A percentile compares a stretch with the other conserved stretches of the same genome.
Evolutionary conservation across 345 rosid genomes (phyloP).

Genomic region (Lenwebbia sp.): DNA sequence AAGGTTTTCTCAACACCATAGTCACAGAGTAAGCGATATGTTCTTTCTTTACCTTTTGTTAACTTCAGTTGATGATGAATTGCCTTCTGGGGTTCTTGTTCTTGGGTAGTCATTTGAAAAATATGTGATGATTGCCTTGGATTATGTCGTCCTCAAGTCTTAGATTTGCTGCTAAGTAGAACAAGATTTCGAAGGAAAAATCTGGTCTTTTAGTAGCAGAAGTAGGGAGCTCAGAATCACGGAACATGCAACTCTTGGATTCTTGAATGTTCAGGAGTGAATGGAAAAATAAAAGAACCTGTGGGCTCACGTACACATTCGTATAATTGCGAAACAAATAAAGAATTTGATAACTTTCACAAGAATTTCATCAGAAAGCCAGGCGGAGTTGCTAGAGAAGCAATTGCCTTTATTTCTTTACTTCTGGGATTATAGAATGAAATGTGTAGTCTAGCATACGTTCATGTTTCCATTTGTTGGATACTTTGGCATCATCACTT

Average conservation of each 20-base stretch:
- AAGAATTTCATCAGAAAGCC: not conserved
- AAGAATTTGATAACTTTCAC: not conserved
- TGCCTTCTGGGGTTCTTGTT: not conserved
- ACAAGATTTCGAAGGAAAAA: not conserved
- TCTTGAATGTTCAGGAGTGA: not conserved
- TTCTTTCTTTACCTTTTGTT: not conserved
- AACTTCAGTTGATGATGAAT: not conserved
- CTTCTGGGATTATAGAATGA: not conserved
- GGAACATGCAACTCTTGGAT: not conserved
- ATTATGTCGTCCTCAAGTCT: not conserved
- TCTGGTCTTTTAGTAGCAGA: not conserved
- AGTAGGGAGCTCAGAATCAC: not conserved
- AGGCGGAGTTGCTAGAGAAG: not conserved
- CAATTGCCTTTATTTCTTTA: not conserved
- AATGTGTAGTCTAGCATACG: not conserved
- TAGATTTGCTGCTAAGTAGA: not conserved
- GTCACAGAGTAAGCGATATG: not conserved
- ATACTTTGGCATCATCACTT: not conserved
- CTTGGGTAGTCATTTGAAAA: slow-evolving; percentile 18
- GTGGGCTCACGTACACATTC: not conserved
- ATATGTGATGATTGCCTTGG: not conserved
- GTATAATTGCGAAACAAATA: not conserved
- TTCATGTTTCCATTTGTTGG: not conserved
- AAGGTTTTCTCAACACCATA: too few species aligned
- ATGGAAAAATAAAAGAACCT: not conserved